phyloP scores from a whole-genome alignment of 129 eudicot genomes.

The Dittrichia graveolens region DNA sequence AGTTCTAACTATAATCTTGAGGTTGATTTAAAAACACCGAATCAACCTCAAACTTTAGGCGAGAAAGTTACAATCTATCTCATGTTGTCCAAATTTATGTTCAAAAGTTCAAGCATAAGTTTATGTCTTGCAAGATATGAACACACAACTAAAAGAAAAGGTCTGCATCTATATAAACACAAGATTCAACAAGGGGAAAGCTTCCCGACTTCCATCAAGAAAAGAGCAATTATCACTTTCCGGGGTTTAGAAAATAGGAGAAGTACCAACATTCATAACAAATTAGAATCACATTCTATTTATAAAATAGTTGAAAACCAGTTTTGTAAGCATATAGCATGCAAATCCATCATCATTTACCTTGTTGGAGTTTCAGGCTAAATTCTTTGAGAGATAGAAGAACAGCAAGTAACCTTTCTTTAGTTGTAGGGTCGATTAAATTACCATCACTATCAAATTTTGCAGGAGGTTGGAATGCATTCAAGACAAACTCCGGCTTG shows the following conservation, averaged over 20 bases:
- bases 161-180: background rate
- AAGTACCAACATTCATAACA: too few species aligned
- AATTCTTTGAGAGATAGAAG: conserved; percentile 52
- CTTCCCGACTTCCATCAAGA: too few species aligned
- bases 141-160: background rate
- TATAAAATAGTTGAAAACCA: background rate
- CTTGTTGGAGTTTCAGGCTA: conserved; percentile 51
- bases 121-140: too few species aligned
- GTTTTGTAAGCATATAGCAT: background rate
- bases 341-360: conserved; percentile 15
- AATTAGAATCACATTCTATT: background rate
- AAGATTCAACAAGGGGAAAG: background rate
- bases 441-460: conserved; percentile 75
- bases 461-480: conserved; percentile 63
- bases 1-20: too few species aligned
- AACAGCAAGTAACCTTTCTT: conserved; percentile 50
- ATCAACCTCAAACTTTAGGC: too few species aligned
- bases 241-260: too few species aligned
- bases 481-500: conserved; percentile 67
- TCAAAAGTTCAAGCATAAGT: background rate
- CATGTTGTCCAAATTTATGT: conserved; percentile 1
- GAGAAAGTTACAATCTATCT: too few species aligned
- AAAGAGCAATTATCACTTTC: too few species aligned
- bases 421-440: conserved; percentile 55
- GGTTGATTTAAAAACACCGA: too few species aligned